Percentiles rank a stretch among this genome's conserved stretches.
These are phyloP conservation scores for Aspergillus carbonarius DNA, from an alignment of 2,329 filamentous ascomycete species.

Conservation along the genomic window DNA sequence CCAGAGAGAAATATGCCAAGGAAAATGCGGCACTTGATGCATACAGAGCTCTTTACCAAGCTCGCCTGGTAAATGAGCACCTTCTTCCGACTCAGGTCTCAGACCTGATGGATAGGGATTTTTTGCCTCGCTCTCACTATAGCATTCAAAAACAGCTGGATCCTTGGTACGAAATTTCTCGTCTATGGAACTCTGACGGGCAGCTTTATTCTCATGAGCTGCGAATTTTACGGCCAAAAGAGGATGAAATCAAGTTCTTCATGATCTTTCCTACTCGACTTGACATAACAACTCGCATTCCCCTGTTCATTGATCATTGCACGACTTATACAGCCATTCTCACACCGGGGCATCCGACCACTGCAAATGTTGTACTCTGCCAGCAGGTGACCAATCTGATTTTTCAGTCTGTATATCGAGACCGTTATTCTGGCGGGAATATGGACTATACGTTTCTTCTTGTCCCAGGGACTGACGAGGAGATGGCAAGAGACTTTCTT, in stretches of 20 bases:
- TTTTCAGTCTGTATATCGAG: neutral
- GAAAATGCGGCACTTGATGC: slow-evolving; percentile 4
- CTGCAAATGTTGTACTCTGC: neutral
- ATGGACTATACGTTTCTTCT: neutral
- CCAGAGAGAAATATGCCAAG: neutral
- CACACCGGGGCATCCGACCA: neutral
- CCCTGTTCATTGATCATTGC: neutral
- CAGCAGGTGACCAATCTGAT: neutral
- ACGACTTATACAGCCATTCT: neutral
- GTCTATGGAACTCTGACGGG: neutral
- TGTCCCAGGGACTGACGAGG: neutral
- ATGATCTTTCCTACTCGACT: neutral
- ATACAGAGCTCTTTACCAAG: neutral
- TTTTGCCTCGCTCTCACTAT: neutral
- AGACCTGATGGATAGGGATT: neutral
- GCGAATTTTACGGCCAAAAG: neutral
- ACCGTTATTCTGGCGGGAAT: neutral
- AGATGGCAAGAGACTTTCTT: neutral
- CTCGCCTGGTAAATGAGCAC: slow-evolving; percentile 2
- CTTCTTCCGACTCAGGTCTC: neutral
- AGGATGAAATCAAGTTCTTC: neutral
- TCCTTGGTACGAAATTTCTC: neutral
- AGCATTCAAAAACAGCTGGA: neutral
- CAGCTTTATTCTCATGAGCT: neutral
- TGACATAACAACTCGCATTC: neutral